Evolutionary conservation across 1,284 basidiomycete species (phyloP), one percentile per base, ranked within the genome.

Genomic region (Austroboletus novae-zelandiae): DNA sequence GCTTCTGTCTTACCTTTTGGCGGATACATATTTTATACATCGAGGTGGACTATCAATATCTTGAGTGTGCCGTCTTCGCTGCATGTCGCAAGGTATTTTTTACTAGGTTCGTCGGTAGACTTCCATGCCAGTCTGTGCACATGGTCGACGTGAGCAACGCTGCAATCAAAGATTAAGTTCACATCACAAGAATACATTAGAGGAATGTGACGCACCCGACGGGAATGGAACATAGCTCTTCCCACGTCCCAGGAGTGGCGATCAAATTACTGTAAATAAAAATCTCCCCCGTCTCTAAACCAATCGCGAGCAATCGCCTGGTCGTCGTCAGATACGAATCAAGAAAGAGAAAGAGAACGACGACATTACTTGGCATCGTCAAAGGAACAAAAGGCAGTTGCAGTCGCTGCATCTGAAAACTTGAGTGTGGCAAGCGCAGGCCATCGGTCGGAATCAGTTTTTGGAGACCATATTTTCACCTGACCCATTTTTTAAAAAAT

Each of bases 41-140:
- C 63, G 51, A 72, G 66, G 61, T 71, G 75, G 71, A 89, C 75
- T 66, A 71, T 73, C 70, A 81, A 71, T 75, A 90, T 75, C 71
- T 79, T 86, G 73, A 89, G 71, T 75, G 84, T 84, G 74, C 87
- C 84, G 76, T 91, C 89, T 74, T 91, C 88, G 68, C 87, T 86
- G 58, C 80, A 83, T 47, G 76, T 77, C 23, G 80, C 81, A 25
- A 82, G 70, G 50, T 72, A 64, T 57, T 75, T 72, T 39, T 61
- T 59, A 29, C 56, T 50, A 25, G 54, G 55, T 4, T 59, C 60
- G 15, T 56, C 52, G 5, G 58, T 52, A 27, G 83, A 80, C 45
- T 82, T 74, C 89, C 89, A 91, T 23, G 78, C 73, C 54, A 91
- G 67, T 53, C 77, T 78, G 59, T 89, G 76, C 40, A 91, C 77